A percentile compares a stretch with the other conserved stretches of the same genome.
Conservation (phyloP, 1,284 basidiomycete species). For the Ceraceosorus guamensis region DNA sequence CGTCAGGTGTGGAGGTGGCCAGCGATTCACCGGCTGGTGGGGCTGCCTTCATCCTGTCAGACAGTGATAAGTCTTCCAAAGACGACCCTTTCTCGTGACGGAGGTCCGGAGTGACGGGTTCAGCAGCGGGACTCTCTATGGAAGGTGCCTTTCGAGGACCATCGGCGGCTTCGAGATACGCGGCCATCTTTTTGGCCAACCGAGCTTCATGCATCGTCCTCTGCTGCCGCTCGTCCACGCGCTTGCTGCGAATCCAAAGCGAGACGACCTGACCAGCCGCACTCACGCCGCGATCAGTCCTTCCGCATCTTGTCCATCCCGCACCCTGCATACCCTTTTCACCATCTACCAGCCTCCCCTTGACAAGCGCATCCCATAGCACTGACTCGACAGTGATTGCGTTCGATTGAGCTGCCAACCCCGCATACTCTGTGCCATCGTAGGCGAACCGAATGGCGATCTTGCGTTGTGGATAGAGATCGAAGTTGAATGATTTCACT, state of each 20-base stretch:
- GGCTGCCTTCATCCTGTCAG: neutral
- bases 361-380: constrained; percentile 63
- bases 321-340: constrained; percentile 53
- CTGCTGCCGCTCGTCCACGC: constrained; percentile 31
- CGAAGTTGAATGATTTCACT: constrained; percentile 64
- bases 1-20: neutral
- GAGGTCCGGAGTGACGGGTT: neutral
- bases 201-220: constrained; percentile 1
- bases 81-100: neutral
- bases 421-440: constrained; percentile 83
- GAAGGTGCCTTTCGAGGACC: neutral
- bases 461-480: constrained; percentile 67
- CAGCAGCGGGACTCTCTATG: neutral
- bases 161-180: neutral
- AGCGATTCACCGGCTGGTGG: neutral
- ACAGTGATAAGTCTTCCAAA: neutral
- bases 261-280: constrained; percentile 90
- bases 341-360: constrained; percentile 34
- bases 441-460: constrained; percentile 89
- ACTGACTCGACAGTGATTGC: constrained; percentile 70
- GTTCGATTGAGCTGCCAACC: constrained; percentile 62
- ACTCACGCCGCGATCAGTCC: constrained; percentile 91
- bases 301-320: constrained; percentile 81
- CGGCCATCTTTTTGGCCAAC: constrained; percentile 2
- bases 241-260: constrained; percentile 58